Conservation (phyloP, 768 basidiomycete genomes). For the Mycena vulgaris region DNA sequence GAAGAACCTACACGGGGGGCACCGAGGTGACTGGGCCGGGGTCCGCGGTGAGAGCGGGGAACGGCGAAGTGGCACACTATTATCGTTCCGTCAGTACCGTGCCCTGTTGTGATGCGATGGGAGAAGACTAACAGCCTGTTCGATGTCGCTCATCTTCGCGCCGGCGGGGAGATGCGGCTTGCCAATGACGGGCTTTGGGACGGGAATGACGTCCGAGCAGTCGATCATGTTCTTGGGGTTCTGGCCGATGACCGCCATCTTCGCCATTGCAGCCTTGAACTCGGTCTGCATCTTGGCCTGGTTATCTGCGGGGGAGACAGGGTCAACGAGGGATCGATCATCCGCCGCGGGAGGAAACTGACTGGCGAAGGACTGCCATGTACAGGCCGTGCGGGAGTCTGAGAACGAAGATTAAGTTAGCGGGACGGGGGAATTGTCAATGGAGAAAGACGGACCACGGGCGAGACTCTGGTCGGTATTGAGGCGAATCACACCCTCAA, state of each 20-base stretch:
- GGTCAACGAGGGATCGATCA: too few species aligned
- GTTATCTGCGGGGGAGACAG: conserved; percentile 34
- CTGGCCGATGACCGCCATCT: conserved; percentile 51
- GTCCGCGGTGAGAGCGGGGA: conserved; percentile 41
- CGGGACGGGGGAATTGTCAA: conserved; percentile 44
- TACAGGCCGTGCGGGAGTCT: conserved; percentile 55
- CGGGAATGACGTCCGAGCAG: conserved; percentile 56
- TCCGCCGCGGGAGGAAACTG: conserved; percentile 11
- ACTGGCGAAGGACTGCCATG: conserved; percentile 53
- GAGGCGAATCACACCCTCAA: conserved; percentile 40
- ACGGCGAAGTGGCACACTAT: conserved; percentile 36
- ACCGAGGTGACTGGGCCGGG: conserved; percentile 14
- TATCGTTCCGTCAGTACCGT: not conserved
- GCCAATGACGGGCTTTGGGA: conserved; percentile 33
- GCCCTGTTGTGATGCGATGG: too few species aligned
- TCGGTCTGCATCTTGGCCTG: conserved; percentile 43
- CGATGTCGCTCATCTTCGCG: conserved; percentile 38
- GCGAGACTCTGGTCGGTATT: too few species aligned
- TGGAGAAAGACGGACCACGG: conserved; percentile 21
- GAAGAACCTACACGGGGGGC: conserved; percentile 18
- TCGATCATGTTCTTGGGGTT: conserved; percentile 46
- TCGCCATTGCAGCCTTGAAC: conserved; percentile 51
- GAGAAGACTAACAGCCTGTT: conserved; percentile 37
- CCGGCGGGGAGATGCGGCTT: conserved; percentile 44
- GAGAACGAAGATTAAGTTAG: conserved; percentile 28